phyloP scores from a whole-genome alignment of 106 monocot genomes.

The Hemerocallis citrina region DNA sequence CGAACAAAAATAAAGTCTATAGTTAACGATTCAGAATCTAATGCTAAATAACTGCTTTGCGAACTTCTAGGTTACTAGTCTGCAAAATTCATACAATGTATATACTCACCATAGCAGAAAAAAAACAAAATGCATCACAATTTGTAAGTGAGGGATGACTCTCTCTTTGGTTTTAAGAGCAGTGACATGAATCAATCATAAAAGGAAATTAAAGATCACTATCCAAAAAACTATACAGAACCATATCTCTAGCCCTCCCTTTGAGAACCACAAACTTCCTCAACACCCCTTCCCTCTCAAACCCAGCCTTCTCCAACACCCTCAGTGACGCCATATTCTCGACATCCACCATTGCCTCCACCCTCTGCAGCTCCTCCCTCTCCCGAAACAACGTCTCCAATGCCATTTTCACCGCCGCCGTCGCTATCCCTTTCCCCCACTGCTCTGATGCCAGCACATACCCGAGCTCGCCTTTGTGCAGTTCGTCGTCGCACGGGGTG shows the following conservation, averaged over 20 bases:
- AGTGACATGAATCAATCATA: too few species aligned
- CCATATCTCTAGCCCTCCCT: constrained; percentile 31
- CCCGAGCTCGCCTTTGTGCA: constrained; percentile 20
- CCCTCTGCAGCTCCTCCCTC: constrained; percentile 33
- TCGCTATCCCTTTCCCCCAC: constrained; percentile 44
- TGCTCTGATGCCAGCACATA: constrained; percentile 22
- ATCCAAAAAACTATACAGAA: constrained; percentile 20
- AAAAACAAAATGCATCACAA: too few species aligned
- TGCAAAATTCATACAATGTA: too few species aligned
- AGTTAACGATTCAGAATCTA: too few species aligned
- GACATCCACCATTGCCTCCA: constrained; percentile 47
- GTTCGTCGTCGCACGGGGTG: constrained; percentile 4
- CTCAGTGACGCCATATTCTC: constrained; percentile 36
- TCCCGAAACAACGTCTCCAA: constrained; percentile 15
- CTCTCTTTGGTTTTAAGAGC: too few species aligned
- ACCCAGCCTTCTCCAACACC: constrained; percentile 68
- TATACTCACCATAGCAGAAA: too few species aligned
- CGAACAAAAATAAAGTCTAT: too few species aligned
- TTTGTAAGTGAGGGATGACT: too few species aligned
- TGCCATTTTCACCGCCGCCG: constrained; percentile 32
- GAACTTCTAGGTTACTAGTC: too few species aligned
- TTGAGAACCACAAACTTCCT: constrained; percentile 37
- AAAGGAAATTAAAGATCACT: too few species aligned
- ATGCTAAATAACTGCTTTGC: too few species aligned
- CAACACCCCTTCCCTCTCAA: too few species aligned